phyloP scores from a whole-genome alignment of 1,284 basidiomycete genomes.

The Tylopilus orsonianus region DNA sequence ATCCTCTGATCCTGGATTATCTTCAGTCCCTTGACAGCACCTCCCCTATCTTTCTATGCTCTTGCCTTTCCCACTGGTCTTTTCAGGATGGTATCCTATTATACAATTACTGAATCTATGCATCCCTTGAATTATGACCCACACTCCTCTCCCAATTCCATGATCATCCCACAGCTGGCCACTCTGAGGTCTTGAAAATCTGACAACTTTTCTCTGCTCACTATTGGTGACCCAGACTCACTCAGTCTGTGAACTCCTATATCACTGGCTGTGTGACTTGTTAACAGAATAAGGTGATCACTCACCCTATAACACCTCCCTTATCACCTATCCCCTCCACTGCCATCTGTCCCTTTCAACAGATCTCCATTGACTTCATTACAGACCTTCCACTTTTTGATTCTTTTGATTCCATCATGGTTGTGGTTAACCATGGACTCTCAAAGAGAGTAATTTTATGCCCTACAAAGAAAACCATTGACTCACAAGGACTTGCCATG shows the following conservation, averaged over 20 bases:
- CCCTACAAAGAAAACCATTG: neutral
- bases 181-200: no score
- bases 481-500: neutral
- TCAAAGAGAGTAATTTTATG: neutral
- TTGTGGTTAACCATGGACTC: neutral
- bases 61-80: no score
- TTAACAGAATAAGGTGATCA: neutral
- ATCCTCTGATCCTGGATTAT: no score
- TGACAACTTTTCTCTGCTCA: no score
- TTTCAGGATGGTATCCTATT: no score
- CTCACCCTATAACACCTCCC: neutral
- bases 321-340: neutral
- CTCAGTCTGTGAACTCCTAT: neutral
- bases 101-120: no score
- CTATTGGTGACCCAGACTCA: neutral
- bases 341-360: neutral
- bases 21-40: no score
- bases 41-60: no score
- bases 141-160: no score
- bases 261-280: neutral
- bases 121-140: no score
- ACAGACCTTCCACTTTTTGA: neutral
- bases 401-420: neutral
- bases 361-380: neutral
- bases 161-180: no score